Conservation (phyloP, 441 rosid species). For the Melastoma candidum region DNA sequence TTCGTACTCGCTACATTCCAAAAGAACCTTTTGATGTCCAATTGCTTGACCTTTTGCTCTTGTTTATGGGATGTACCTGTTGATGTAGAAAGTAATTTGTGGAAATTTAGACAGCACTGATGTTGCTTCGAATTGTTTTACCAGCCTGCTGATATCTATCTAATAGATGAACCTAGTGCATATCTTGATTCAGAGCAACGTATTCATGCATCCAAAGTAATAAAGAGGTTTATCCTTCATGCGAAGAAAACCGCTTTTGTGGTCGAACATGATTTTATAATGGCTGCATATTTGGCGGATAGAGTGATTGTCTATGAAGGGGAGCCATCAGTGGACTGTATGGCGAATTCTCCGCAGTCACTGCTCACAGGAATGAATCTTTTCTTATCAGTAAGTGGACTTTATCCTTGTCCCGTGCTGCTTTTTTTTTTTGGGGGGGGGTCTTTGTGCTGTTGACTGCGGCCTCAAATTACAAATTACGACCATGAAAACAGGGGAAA, state of each 20-base stretch:
- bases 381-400: conserved; percentile 68
- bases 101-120: too few relatives aligned
- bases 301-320: conserved; percentile 95
- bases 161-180: conserved; percentile 96
- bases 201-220: conserved; percentile 91
- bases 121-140: conserved; percentile 6
- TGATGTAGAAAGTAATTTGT: too few relatives aligned
- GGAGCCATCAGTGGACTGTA: conserved; percentile 70
- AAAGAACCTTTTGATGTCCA: too few relatives aligned
- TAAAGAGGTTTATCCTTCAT: conserved; percentile 89
- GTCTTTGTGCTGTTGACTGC: too few relatives aligned
- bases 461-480: too few relatives aligned
- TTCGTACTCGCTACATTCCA: too few relatives aligned
- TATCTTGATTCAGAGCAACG: conserved; percentile 98
- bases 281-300: conserved; percentile 93
- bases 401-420: too few relatives aligned
- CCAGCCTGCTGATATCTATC: conserved; percentile 98
- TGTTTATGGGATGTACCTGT: too few relatives aligned
- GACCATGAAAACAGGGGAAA: too few relatives aligned
- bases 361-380: conserved; percentile 94
- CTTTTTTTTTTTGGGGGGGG: too few relatives aligned
- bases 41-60: too few relatives aligned
- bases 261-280: conserved; percentile 95
- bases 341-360: conserved; percentile 84
- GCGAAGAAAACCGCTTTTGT: conserved; percentile 96